Base-by-base conservation (phyloP, 129 eudicot species). In the Flaveria robusta region DNA sequence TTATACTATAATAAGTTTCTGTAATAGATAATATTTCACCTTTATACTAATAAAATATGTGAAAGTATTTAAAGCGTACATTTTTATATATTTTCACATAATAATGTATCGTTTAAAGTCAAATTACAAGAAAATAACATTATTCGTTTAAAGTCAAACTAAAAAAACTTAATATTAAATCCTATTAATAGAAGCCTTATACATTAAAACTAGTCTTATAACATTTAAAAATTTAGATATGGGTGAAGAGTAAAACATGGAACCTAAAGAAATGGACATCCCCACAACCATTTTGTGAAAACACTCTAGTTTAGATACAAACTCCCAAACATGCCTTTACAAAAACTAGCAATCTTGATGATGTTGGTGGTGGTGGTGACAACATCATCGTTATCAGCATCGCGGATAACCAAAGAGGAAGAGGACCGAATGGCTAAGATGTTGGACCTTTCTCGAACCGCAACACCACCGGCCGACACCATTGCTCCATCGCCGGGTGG, bases 261-360 rank as follows among this genome's bases (percentile, higher is more conserved):
- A 41, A 68, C 69, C 75, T 49, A 77, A 24, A 23, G 37, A 77
- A 77, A 68, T 16, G 75, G 60, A 68, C 47, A 39, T 23, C 7
- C 67, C 6, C n/a, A 5, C 26, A 67, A 39, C n/a, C 26, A 39
- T 52, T 39, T 77, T 43, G 16, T 22, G 26, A 68, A 77, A 45
- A 23, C 69, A 23, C 47, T 39, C 42, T 16, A 68, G 16, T 41
- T 66, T 77, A 23, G 74, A 67, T 68, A 41, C 56, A 68, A 65
- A 58, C 75, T 39, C 43, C 43, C 15, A 11, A 79, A 42, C 68
- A 79, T 79, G 83, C 64, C 13, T 64, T 62, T 79, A 50, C 68
- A 72, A 72, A 79, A 72, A 79, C 50, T 64, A 39, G 49, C 78
- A 51, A 72, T 79, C 31, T 72, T 72, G 37, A 79, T 72, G 49